These are phyloP conservation scores for Leptographium wingfieldii DNA, from an alignment of 2,329 filamentous ascomycete genomes.

Conservation along the genomic window DNA sequence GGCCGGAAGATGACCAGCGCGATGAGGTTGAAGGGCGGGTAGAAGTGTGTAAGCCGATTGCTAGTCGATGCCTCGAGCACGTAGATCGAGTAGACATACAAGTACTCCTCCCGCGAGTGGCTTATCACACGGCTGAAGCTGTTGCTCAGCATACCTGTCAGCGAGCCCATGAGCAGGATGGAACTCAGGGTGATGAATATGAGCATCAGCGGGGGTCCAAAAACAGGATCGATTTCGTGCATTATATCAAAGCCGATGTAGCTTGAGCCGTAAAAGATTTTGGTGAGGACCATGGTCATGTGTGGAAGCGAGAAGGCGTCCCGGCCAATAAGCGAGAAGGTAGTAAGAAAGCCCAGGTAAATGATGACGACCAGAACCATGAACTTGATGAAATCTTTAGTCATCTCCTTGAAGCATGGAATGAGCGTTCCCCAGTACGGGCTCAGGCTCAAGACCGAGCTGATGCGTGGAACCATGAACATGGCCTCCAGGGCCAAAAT, in stretches of 20 bases:
- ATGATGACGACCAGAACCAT: constrained; percentile 62
- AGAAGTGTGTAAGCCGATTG: constrained; percentile 57
- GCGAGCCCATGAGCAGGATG: constrained; percentile 64
- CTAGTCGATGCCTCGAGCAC: constrained; percentile 55
- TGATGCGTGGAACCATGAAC: constrained; percentile 81
- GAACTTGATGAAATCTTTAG: constrained; percentile 82
- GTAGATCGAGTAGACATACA: constrained; percentile 60
- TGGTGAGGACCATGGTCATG: constrained; percentile 67
- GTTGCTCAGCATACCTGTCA: constrained; percentile 69
- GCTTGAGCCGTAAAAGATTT: constrained; percentile 69
- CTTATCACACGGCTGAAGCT: constrained; percentile 54
- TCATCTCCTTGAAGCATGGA: constrained; percentile 87
- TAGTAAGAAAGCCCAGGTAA: constrained; percentile 81
- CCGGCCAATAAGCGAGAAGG: constrained; percentile 66
- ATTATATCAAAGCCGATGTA: constrained; percentile 62
- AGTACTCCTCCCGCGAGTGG: constrained; percentile 60
- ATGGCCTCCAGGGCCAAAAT: constrained; percentile 80
- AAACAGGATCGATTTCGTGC: constrained; percentile 42
- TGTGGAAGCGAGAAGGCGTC: constrained; percentile 49
- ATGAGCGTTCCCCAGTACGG: constrained; percentile 86
- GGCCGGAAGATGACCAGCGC: constrained; percentile 61
- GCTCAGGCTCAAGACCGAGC: constrained; percentile 73
- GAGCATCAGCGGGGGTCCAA: constrained; percentile 51
- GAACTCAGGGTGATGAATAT: constrained; percentile 68
- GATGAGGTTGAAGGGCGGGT: constrained; percentile 61